Evolutionary conservation across 306 rosid species (phyloP).

Genomic region (Vigna nakashimae): DNA sequence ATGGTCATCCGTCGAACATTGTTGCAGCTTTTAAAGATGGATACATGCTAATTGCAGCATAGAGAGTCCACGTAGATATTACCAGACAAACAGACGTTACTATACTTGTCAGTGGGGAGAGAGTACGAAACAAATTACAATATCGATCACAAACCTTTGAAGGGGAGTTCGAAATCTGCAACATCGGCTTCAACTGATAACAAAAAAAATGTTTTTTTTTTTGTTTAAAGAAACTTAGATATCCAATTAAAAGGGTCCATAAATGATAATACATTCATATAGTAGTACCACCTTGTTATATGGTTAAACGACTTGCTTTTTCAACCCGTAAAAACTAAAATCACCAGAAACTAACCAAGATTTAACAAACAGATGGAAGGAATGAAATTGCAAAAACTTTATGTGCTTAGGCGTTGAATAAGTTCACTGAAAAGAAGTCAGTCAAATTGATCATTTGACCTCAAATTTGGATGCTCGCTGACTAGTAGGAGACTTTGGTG

Average conservation of each 20-base stretch:
- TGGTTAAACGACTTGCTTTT: not conserved
- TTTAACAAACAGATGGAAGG: slow-evolving; percentile 30
- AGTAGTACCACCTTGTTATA: not conserved
- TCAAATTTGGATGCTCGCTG: slow-evolving; percentile 43
- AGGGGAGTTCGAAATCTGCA: slow-evolving; percentile 20
- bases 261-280: no score
- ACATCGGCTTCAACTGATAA: slow-evolving; percentile 26
- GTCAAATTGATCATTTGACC: slow-evolving; percentile 34
- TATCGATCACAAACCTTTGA: slow-evolving; percentile 17
- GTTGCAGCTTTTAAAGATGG: no score
- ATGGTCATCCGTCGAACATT: no score
- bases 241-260: no score
- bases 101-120: no score
- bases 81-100: no score
- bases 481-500: slow-evolving; percentile 49
- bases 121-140: not conserved
- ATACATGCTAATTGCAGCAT: no score
- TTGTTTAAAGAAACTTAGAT: not conserved
- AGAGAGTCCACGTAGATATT: no score
- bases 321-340: not conserved
- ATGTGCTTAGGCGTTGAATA: slow-evolving; percentile 24
- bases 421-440: not conserved
- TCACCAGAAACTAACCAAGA: slow-evolving; percentile 31
- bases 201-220: slow-evolving; percentile 3
- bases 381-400: slow-evolving; percentile 16